Base-by-base conservation (phyloP, 2,329 filamentous ascomycete species). In the Ophiostoma australiae region DNA sequence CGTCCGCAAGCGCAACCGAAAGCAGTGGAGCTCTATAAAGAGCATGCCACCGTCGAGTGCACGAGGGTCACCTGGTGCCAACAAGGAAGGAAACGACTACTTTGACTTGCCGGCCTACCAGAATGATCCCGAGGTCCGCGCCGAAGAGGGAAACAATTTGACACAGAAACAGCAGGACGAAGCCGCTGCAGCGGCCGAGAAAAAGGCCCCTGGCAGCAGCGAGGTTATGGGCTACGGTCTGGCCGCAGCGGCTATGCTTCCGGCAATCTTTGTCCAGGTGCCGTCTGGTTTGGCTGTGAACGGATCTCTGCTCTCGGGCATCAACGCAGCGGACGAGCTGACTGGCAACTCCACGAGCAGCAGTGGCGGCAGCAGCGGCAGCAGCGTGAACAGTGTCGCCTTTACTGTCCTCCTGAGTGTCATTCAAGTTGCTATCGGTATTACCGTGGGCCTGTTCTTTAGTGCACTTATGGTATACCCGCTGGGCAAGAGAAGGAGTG, bases 181-280 rank as follows among this genome's bases (percentile, higher is more conserved):
- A 58, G 72, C 76, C 23, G 74, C 74, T 68, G 75, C 61, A n/a
- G 48, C 68, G n/a, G 70, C 72, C n/a, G 69, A 71, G 55, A 73
- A 70, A 31, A 74, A 75, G 69, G 73, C 73, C 0, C 73, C 68
- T 66, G 77, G 72, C 76, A 79, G 73, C 78, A 83, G 7, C 80
- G 82, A 75, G 52, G 73, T 75, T 7, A 80, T 88, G 6, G 88
- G 90, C 15, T 93, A 94, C 77, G 91, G 91, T 1, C 86, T 97
- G 2, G 93, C 93, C 0, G 93, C 93, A 0, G 92, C 92, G 0
- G 90, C 91, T 1, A 92, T 97, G 84, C 81, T 97, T 11, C 93
- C 93, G 0, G 93, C 91, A 5, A 96, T 97, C 74, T 96, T 96
- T 73, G 86, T 90, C 1, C 87, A 89, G 74, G 87, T 90, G 35